Evolutionary conservation across 768 basidiomycete species (phyloP).

Genomic region (Plicaturopsis crispa): DNA sequence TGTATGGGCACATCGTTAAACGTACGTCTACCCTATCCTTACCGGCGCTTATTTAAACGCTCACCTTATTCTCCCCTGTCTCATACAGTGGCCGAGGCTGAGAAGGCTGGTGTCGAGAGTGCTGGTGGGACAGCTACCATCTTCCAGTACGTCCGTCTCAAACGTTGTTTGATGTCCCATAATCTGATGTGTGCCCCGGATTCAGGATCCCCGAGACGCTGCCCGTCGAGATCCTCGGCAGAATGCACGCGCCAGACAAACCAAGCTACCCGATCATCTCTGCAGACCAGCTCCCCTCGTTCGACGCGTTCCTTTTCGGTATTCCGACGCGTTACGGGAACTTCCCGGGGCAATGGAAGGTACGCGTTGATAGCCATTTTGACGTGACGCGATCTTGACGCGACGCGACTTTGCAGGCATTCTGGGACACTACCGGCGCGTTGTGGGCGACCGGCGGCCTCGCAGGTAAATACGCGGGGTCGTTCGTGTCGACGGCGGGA

Average conservation of each 20-base stretch:
- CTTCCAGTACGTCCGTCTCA: slow-evolving; percentile 41
- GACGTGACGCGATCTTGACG: too few relatives aligned
- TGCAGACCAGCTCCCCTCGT: slow-evolving; percentile 43
- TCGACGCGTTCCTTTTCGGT: slow-evolving; percentile 72
- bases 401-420: too few relatives aligned
- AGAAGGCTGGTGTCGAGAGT: slow-evolving; percentile 29
- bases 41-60: not conserved
- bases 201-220: slow-evolving; percentile 76
- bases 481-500: slow-evolving; percentile 44
- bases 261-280: slow-evolving; percentile 63
- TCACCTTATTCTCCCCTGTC: not conserved
- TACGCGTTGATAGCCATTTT: slow-evolving; percentile 23
- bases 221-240: slow-evolving; percentile 50
- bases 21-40: slow-evolving; percentile 23
- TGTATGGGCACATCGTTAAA: slow-evolving; percentile 42
- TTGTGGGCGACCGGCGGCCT: slow-evolving; percentile 39
- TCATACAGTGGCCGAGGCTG: slow-evolving; percentile 22
- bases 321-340: slow-evolving; percentile 78
- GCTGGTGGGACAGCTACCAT: slow-evolving; percentile 46
- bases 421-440: slow-evolving; percentile 50
- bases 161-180: not conserved
- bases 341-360: slow-evolving; percentile 78
- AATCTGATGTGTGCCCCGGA: not conserved
- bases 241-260: slow-evolving; percentile 69
- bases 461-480: slow-evolving; percentile 42